These are phyloP conservation scores for Backusella luteola DNA, from an alignment of 192 early-diverging fungal species.

Conservation along the genomic window DNA sequence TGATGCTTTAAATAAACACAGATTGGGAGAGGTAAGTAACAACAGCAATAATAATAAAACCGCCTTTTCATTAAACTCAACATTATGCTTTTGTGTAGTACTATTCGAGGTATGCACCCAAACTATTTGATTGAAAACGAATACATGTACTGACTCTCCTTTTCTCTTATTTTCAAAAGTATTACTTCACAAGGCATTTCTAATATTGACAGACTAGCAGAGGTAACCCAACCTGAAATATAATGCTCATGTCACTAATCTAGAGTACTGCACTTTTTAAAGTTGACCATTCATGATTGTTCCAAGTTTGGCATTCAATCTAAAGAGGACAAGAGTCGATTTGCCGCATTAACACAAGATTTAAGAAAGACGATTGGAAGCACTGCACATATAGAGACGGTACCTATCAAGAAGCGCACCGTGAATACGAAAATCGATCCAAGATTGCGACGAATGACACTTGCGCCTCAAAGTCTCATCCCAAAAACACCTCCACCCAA, in stretches of 20 bases:
- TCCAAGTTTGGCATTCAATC: neutral
- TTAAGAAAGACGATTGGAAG: neutral
- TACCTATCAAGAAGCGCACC: neutral
- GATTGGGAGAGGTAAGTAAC: neutral
- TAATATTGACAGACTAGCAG: neutral
- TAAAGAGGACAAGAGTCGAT: neutral
- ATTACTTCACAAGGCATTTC: neutral
- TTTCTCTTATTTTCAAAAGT: neutral
- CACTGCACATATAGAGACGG: neutral
- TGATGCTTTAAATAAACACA: constrained; percentile 1
- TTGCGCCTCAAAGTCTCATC: neutral
- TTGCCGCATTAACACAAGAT: neutral
- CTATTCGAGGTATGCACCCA: neutral
- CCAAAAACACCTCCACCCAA: constrained; percentile 2
- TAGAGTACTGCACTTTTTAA: neutral
- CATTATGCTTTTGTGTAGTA: neutral
- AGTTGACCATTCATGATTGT: neutral
- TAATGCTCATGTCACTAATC: neutral
- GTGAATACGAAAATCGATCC: neutral
- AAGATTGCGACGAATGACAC: neutral
- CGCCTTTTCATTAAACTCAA: neutral
- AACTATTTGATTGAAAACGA: neutral
- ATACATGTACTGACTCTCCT: neutral
- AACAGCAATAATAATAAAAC: neutral
- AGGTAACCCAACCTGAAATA: neutral